Conservation (phyloP, 495 filamentous ascomycete species). For the Trichoderma orchidacearum region DNA sequence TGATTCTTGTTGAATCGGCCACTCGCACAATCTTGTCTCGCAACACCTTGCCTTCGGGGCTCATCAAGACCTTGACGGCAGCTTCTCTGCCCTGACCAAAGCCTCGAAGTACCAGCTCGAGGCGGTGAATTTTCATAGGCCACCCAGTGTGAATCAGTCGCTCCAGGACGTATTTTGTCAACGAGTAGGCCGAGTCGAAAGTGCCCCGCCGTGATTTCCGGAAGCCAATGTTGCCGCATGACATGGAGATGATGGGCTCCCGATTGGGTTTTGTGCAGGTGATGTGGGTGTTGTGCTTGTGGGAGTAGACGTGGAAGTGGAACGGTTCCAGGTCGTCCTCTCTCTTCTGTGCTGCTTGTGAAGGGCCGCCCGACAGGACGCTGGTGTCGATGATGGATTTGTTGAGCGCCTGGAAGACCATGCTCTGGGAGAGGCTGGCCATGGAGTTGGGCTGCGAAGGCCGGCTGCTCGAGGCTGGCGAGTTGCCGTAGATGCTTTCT, state of each 20-base stretch:
- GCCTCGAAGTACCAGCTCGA: slow-evolving; percentile 71
- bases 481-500: background rate
- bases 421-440: background rate
- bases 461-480: background rate
- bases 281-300: slow-evolving; percentile 88
- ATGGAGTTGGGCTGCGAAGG: background rate
- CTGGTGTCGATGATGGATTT: slow-evolving; percentile 1
- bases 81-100: slow-evolving; percentile 81
- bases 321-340: slow-evolving; percentile 37
- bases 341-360: slow-evolving; percentile 7
- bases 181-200: slow-evolving; percentile 90
- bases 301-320: slow-evolving; percentile 74
- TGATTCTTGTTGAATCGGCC: slow-evolving; percentile 72
- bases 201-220: slow-evolving; percentile 59
- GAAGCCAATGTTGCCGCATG: slow-evolving; percentile 76
- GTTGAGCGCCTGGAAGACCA: slow-evolving; percentile 2
- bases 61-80: slow-evolving; percentile 74
- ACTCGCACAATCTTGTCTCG: slow-evolving; percentile 60
- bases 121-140: slow-evolving; percentile 39
- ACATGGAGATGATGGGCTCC: slow-evolving; percentile 58
- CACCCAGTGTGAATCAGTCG: slow-evolving; percentile 64
- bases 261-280: slow-evolving; percentile 74
- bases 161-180: slow-evolving; percentile 62
- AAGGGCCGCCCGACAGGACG: background rate
- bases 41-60: slow-evolving; percentile 64